phyloP scores from a whole-genome alignment of 805 yeast genomes.

The Debaryomyces castellii region DNA sequence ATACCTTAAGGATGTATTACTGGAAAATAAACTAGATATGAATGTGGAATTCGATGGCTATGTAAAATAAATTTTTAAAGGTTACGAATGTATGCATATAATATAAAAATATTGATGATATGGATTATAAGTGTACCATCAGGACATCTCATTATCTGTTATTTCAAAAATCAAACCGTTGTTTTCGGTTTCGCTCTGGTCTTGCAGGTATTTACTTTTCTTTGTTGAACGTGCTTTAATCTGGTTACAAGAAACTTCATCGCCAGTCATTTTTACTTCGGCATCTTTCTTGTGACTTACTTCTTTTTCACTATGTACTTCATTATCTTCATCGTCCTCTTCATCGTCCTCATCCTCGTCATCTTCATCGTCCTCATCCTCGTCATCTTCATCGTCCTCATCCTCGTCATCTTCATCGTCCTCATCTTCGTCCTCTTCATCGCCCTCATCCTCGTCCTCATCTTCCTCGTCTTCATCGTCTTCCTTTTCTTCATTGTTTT shows the following conservation, averaged over 20 bases:
- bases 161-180: constrained; percentile 22
- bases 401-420: constrained; percentile 24
- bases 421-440: constrained; percentile 37
- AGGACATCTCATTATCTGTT: constrained; percentile 12
- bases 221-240: too few relatives aligned
- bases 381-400: constrained; percentile 6
- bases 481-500: constrained; percentile 37
- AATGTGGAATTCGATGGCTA: constrained; percentile 7
- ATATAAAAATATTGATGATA: neutral
- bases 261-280: too few relatives aligned
- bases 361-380: too few relatives aligned
- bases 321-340: too few relatives aligned
- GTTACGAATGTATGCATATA: neutral
- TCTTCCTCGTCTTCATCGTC: constrained; percentile 38
- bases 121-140: neutral
- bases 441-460: constrained; percentile 38
- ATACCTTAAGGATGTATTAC: constrained; percentile 13
- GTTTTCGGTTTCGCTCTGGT: neutral
- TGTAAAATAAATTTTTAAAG: neutral
- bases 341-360: too few relatives aligned
- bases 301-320: too few relatives aligned
- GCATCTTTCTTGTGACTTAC: too few relatives aligned
- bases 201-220: too few relatives aligned
- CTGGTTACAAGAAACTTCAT: too few relatives aligned
- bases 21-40: constrained; percentile 10